phyloP scores from a whole-genome alignment of 2,329 filamentous ascomycete species.

The Amphichorda felina region DNA sequence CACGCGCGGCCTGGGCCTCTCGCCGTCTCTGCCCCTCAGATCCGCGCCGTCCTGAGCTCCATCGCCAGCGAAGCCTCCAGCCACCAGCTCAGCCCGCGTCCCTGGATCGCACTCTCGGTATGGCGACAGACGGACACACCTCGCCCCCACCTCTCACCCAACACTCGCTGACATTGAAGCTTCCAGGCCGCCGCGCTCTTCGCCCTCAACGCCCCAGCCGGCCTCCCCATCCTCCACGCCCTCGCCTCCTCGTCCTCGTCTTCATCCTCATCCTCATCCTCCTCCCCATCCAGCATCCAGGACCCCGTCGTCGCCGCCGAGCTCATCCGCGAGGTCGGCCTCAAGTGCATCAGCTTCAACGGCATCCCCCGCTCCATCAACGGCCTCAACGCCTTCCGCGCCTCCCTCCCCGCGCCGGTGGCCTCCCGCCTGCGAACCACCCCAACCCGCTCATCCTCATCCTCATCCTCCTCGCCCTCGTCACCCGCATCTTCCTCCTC shows the following conservation, averaged over 20 bases:
- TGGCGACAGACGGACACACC: too few species aligned
- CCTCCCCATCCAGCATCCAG: too few species aligned
- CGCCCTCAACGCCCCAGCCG: conserved; percentile 76
- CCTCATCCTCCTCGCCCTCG: too few species aligned
- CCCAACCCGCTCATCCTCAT: conserved; percentile 47
- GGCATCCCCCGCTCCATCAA: conserved; percentile 79
- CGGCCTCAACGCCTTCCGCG: conserved; percentile 60
- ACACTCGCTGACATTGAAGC: neutral
- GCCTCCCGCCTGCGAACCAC: conserved; percentile 37
- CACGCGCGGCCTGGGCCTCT: conserved; percentile 54
- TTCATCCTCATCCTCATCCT: too few species aligned
- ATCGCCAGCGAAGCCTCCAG: conserved; percentile 51
- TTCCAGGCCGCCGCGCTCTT: conserved; percentile 65
- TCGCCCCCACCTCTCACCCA: conserved; percentile 7
- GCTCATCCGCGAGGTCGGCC: conserved; percentile 61
- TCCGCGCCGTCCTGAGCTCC: conserved; percentile 49
- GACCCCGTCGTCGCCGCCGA: conserved; percentile 56
- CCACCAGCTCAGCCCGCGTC: conserved; percentile 47
- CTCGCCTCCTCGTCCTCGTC: conserved; percentile 26
- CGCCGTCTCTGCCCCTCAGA: conserved; percentile 50
- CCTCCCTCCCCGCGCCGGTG: conserved; percentile 46
- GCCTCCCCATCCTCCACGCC: conserved; percentile 51
- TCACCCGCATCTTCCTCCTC: too few species aligned
- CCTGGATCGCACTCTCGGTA: conserved; percentile 59
- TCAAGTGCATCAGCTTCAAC: conserved; percentile 72